Conservation (phyloP, 2,329 filamentous ascomycete genomes). For the Fusarium nematophilum region DNA sequence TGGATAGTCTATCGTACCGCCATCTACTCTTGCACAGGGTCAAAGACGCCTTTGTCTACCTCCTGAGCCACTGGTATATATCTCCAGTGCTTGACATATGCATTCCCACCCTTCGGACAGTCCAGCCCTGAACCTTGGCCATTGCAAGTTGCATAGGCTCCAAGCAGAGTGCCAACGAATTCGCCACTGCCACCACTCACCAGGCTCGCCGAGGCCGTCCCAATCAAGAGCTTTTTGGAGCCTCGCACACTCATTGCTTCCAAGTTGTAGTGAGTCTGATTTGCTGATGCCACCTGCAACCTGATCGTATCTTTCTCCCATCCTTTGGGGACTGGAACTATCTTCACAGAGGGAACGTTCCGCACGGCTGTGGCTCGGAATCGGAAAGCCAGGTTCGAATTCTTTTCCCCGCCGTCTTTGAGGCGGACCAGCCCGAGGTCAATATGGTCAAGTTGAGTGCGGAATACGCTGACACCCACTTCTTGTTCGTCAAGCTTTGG, state of each 20-base stretch:
- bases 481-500: slow-evolving; percentile 6
- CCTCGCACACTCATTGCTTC: neutral
- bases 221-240: neutral
- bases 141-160: slow-evolving; percentile 32
- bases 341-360: neutral
- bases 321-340: slow-evolving; percentile 10
- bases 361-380: slow-evolving; percentile 14
- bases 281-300: slow-evolving; percentile 10
- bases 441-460: slow-evolving; percentile 31
- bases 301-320: slow-evolving; percentile 13
- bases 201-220: slow-evolving; percentile 9
- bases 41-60: slow-evolving; percentile 14
- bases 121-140: slow-evolving; percentile 13
- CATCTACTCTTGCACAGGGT: too few species aligned
- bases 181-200: slow-evolving; percentile 17
- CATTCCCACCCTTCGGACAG: slow-evolving; percentile 15
- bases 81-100: slow-evolving; percentile 14
- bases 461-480: slow-evolving; percentile 22
- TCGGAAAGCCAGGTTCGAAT: neutral
- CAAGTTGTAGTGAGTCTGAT: slow-evolving; percentile 23
- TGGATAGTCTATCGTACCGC: too few species aligned
- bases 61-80: slow-evolving; percentile 19
- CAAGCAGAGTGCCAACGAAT: slow-evolving; percentile 27
- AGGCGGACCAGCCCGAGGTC: slow-evolving; percentile 15
- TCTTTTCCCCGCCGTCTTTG: neutral